These are phyloP conservation scores for Syncephalastrum racemosum DNA, from an alignment of 371 early-diverging fungal species.

Conservation along the genomic window DNA sequence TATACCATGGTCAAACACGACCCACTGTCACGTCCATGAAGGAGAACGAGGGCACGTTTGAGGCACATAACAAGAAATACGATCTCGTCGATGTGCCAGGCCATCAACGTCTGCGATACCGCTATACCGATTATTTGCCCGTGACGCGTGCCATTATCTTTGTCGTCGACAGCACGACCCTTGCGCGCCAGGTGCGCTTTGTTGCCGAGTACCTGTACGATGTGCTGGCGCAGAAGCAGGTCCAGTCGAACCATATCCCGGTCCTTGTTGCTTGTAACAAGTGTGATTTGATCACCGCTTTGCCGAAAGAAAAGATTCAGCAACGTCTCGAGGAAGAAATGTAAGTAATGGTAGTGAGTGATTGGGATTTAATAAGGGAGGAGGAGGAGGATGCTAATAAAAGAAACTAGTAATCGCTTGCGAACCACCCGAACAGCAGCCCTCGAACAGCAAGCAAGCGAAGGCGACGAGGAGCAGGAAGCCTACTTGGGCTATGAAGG, in stretches of 20 bases:
- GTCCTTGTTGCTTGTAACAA: conserved; percentile 84
- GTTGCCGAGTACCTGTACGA: conserved; percentile 78
- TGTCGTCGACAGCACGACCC: conserved; percentile 74
- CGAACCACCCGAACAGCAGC: conserved; percentile 69
- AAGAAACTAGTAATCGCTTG: conserved; percentile 55
- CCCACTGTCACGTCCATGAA: conserved; percentile 73
- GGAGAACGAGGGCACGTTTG: conserved; percentile 64
- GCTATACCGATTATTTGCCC: conserved; percentile 67
- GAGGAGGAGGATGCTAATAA: not conserved
- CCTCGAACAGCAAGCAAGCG: conserved; percentile 55
- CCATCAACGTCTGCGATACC: conserved; percentile 79
- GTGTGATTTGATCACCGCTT: conserved; percentile 72
- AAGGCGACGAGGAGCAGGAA: conserved; percentile 55
- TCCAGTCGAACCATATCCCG: conserved; percentile 58
- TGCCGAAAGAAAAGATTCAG: conserved; percentile 64
- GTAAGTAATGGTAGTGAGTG: conserved; percentile 34
- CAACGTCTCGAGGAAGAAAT: conserved; percentile 74
- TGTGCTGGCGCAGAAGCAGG: conserved; percentile 62
- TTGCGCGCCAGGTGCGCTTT: conserved; percentile 48
- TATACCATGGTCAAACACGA: conserved; percentile 47
- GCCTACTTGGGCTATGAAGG: conserved; percentile 80
- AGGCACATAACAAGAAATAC: conserved; percentile 39
- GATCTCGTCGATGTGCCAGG: conserved; percentile 89
- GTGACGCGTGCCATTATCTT: conserved; percentile 74
- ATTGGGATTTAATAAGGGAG: not conserved